Base-by-base conservation (phyloP, 2,329 filamentous ascomycete genomes). In the Epichloe elymi region DNA sequence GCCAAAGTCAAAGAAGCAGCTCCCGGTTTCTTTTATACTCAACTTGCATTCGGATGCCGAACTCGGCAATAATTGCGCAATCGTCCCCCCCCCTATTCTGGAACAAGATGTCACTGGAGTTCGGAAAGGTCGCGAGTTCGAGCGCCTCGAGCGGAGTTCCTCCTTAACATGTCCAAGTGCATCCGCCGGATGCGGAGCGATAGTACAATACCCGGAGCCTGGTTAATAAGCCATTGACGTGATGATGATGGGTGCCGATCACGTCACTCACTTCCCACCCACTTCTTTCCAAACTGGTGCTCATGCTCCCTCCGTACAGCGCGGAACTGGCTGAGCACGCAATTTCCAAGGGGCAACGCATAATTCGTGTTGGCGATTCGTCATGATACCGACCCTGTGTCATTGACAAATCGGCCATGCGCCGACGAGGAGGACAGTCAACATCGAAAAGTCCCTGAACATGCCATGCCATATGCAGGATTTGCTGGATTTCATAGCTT, bases 211-310 rank as follows among this genome's bases (percentile, higher is more conserved):
- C 42, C 14, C 17, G 20, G 2, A 30, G 8, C 1, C 30, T 20
- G 3, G 5, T 7, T 5, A n/a, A 35, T 20, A 17, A 7, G 30
- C 37, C 41, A 48, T 53, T 55, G 55, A 56, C 53, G 56, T 33
- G 53, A 56, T 56, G 52, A 48, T 48, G 30, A 30, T 30, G 30
- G 51, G 55, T 44, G 51, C 51, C 43, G 48, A 58, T 58, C 53
- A 56, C 56, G 56, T 53, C 56, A 58, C 46, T 37, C 2, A 10
- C 33, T n/a, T 38, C 12, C 6, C 33, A 37, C 37, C 50, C 49
- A 39, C 41, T 50, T 50, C 35, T 39, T 45, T 44, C 19, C 41
- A 33, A n/a, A 4, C 17, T 37, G 10, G 46, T 36, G 20, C 43
- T 41, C 14, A 26, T 19, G 1, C 2, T 17, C 23, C 41, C 19